Percentiles rank a stretch among this genome's conserved stretches.
Conservation (phyloP, 257 asterid genomes). For the Nicotiana paniculata region DNA sequence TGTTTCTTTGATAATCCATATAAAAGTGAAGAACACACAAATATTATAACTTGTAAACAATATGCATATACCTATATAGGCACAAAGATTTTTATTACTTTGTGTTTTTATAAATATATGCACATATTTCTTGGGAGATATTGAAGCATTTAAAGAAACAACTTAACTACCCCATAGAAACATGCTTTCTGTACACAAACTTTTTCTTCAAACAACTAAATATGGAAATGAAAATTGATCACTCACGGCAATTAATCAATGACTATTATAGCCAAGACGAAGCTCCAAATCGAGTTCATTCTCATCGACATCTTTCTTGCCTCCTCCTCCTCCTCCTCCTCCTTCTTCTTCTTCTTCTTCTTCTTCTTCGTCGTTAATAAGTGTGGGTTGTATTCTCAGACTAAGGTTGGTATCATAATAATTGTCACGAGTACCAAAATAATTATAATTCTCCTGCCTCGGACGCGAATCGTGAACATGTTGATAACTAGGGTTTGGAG, state of each 20-base stretch:
- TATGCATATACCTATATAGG: not conserved
- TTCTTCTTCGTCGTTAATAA: conserved; percentile 10
- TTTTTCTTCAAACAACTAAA: not conserved
- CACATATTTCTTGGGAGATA: not conserved
- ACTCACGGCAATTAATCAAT: not conserved
- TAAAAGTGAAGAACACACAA: not conserved
- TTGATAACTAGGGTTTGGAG: conserved; percentile 45
- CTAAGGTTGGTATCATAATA: conserved; percentile 26
- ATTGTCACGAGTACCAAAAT: conserved; percentile 5
- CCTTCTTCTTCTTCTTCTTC: conserved; percentile 3
- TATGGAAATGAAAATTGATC: not conserved
- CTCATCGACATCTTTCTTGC: conserved; percentile 21
- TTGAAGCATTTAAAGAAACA: not conserved
- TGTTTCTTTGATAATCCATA: not conserved
- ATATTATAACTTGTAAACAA: not conserved
- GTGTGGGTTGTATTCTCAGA: conserved; percentile 31
- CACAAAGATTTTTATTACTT: not conserved
- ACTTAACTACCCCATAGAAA: not conserved
- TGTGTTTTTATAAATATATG: not conserved
- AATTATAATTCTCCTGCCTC: not conserved
- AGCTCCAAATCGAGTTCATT: conserved; percentile 81
- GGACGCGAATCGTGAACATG: conserved; percentile 11
- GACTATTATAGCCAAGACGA: conserved; percentile 56
- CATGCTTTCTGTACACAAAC: not conserved
- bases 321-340: not conserved